These are phyloP conservation scores for Breviolum minutum DNA, from an alignment of 73 alveolate species.

Conservation along the genomic window DNA sequence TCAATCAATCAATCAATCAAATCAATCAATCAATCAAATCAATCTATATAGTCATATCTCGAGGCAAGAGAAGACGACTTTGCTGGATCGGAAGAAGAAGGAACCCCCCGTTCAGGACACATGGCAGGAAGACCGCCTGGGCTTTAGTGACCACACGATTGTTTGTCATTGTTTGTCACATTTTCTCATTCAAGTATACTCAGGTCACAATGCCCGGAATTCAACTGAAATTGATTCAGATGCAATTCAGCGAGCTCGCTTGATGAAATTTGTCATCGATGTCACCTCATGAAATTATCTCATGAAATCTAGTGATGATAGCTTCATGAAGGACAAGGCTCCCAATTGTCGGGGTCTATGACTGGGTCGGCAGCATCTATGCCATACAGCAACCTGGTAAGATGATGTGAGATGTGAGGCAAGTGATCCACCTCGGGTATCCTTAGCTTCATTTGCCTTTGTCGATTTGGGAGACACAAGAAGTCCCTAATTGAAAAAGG, in stretches of 20 bases:
- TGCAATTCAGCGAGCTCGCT: background rate
- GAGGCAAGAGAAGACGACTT: conserved; percentile 19
- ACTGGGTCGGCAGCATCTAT: conserved; percentile 32
- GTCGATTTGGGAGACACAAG: no score
- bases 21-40: no score
- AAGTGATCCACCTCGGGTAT: no score
- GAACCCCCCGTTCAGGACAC: conserved; percentile 23
- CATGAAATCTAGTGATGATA: background rate
- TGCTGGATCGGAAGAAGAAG: conserved; percentile 15
- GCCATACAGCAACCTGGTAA: conserved; percentile 9
- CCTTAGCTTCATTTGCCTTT: no score
- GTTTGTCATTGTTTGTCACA: no score
- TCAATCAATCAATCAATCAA: no score
- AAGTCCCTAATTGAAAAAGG: no score
- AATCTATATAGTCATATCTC: background rate
- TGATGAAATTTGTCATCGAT: background rate
- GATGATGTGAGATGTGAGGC: background rate
- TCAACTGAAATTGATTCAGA: no score
- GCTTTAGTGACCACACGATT: no score
- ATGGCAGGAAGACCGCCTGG: no score
- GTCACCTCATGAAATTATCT: background rate
- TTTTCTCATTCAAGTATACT: no score
- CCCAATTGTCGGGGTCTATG: conserved; percentile 3
- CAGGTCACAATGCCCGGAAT: no score
- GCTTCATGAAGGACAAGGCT: conserved; percentile 10